These are phyloP conservation scores for Tephrocybe rancida DNA, from an alignment of 768 basidiomycete species.

Conservation along the genomic window DNA sequence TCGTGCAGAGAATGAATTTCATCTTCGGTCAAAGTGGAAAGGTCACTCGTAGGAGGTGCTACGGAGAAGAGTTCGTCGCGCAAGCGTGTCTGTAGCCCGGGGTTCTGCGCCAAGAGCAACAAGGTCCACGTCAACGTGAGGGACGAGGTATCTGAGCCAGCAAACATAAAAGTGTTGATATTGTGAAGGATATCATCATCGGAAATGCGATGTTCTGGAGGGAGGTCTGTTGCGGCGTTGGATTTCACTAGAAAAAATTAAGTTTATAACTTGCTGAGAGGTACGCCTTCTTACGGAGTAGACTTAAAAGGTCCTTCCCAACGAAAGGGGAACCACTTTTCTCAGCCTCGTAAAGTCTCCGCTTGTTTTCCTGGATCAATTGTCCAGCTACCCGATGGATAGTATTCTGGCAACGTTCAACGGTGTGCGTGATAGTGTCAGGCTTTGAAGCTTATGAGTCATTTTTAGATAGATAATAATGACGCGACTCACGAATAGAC, in stretches of 20 bases:
- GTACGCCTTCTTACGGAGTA: constrained; percentile 56
- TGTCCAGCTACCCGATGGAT: constrained; percentile 74
- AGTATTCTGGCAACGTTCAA: constrained; percentile 58
- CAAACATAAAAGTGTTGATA: constrained; percentile 90
- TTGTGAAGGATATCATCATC: constrained; percentile 87
- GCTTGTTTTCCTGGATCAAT: constrained; percentile 80
- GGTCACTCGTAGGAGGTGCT: constrained; percentile 37
- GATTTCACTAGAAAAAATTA: constrained; percentile 65
- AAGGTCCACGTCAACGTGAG: constrained; percentile 85
- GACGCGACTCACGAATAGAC: constrained; percentile 64
- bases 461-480: not conserved
- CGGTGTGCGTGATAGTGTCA: constrained; percentile 47
- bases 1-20: constrained; percentile 64
- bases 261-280: not conserved
- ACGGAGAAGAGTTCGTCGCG: constrained; percentile 64
- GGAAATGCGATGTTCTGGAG: constrained; percentile 72
- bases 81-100: constrained; percentile 67
- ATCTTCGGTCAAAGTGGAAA: constrained; percentile 56
- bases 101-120: constrained; percentile 70
- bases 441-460: constrained; percentile 41
- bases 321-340: constrained; percentile 49
- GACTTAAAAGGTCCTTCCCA: constrained; percentile 77
- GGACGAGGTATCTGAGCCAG: constrained; percentile 87
- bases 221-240: constrained; percentile 72
- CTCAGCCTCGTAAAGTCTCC: constrained; percentile 64